Percentiles rank a stretch among this genome's conserved stretches.
Conservation (phyloP, 139 green algal species). For the Chlamydomonas eustigma region DNA sequence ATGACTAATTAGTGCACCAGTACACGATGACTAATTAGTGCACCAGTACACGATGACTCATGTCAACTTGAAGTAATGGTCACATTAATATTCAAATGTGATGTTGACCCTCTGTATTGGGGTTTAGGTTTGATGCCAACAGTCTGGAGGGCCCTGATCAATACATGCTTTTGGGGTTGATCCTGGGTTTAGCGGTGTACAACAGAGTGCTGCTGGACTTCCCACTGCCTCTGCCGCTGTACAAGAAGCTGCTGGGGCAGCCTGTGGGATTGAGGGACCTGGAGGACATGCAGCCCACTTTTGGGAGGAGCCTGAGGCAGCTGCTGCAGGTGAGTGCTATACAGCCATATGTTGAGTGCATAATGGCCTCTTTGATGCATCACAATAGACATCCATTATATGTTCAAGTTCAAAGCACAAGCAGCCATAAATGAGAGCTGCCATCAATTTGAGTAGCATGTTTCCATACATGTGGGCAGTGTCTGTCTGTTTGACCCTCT, state of each 20-base stretch:
- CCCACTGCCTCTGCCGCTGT: conserved; percentile 80
- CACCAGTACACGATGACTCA: too few species aligned
- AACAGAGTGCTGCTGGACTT: conserved; percentile 92
- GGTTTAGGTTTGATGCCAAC: neutral
- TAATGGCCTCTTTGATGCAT: too few species aligned
- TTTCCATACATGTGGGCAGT: neutral
- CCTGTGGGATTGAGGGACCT: conserved; percentile 73
- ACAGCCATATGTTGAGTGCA: too few species aligned
- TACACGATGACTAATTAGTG: too few species aligned
- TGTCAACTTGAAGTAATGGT: too few species aligned
- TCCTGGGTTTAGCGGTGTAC: conserved; percentile 89
- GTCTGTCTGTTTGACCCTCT: neutral
- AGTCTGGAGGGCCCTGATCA: neutral
- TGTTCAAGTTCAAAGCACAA: too few species aligned
- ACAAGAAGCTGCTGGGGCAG: conserved; percentile 83
- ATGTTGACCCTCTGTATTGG: too few species aligned
- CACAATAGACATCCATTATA: too few species aligned
- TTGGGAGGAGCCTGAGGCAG: conserved; percentile 50
- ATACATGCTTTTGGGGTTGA: conserved; percentile 69
- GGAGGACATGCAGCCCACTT: conserved; percentile 81
- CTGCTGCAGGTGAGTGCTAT: conserved; percentile 50
- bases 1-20: too few species aligned
- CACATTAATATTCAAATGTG: too few species aligned
- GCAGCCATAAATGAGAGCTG: too few species aligned
- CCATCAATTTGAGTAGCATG: too few species aligned